Conservation (phyloP, 1,139 yeast species). For the Nakaseomyces delphensis region DNA sequence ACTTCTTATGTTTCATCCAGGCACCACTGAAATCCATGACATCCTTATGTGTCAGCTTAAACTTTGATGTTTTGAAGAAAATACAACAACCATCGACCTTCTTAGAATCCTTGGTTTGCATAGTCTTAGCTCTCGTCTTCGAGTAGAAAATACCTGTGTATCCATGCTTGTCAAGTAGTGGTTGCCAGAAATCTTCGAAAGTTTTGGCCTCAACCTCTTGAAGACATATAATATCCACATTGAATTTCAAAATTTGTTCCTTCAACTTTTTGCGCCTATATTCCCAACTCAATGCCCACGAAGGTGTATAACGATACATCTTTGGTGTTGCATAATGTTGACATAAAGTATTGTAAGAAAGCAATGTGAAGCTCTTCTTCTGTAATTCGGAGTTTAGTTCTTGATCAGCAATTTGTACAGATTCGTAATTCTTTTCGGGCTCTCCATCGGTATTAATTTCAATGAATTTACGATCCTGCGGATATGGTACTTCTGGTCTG, state of each 20-base stretch:
- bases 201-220: slow-evolving; percentile 92
- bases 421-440: slow-evolving; percentile 36
- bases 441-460: slow-evolving; percentile 71
- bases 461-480: slow-evolving; percentile 76
- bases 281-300: slow-evolving; percentile 97
- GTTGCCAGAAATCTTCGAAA: slow-evolving; percentile 79
- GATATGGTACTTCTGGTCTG: slow-evolving; percentile 57
- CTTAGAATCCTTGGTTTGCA: slow-evolving; percentile 73
- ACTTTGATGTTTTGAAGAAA: slow-evolving; percentile 63
- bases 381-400: slow-evolving; percentile 23
- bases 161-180: slow-evolving; percentile 61
- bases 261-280: slow-evolving; percentile 70
- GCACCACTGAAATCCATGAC: slow-evolving; percentile 79
- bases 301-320: slow-evolving; percentile 89
- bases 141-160: slow-evolving; percentile 77
- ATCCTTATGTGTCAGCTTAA: slow-evolving; percentile 62
- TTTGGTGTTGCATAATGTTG: slow-evolving; percentile 92
- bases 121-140: slow-evolving; percentile 87
- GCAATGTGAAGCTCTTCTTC: slow-evolving; percentile 53
- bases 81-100: slow-evolving; percentile 98
- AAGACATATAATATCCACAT: slow-evolving; percentile 75
- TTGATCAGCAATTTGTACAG: slow-evolving; percentile 31
- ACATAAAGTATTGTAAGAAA: slow-evolving; percentile 86
- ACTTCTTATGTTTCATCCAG: slow-evolving; percentile 80
- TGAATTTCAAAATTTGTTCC: slow-evolving; percentile 56